Conservation (phyloP, 192 early-diverging fungal genomes). For the Entrophospora sp. region DNA sequence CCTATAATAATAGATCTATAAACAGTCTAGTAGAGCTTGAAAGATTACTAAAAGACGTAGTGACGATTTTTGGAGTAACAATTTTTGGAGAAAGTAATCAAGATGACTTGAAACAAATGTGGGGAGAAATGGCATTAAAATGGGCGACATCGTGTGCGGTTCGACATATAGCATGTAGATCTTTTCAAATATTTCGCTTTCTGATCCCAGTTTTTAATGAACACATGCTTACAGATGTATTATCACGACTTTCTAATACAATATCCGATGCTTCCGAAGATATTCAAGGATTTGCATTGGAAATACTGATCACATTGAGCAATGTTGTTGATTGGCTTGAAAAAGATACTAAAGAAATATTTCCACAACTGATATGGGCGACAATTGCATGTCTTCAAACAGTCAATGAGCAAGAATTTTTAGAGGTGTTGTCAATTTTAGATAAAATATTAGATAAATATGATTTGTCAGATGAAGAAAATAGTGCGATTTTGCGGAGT, state of each 20-base stretch:
- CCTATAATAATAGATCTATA: conserved; percentile 38
- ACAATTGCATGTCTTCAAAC: conserved; percentile 62
- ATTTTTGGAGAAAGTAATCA: conserved; percentile 25
- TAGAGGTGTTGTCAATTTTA: conserved; percentile 59
- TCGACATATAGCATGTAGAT: conserved; percentile 78
- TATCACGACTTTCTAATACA: conserved; percentile 66
- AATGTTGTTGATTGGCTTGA: conserved; percentile 52
- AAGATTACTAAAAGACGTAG: conserved; percentile 35
- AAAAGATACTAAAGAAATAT: conserved; percentile 43
- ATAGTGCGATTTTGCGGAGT: conserved; percentile 41
- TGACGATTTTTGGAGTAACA: conserved; percentile 32
- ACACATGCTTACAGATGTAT: conserved; percentile 67
- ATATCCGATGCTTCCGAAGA: conserved; percentile 67
- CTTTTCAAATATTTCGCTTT: conserved; percentile 72
- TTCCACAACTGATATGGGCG: conserved; percentile 80
- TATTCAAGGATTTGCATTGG: conserved; percentile 73
- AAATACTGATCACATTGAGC: conserved; percentile 63
- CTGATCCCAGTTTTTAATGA: conserved; percentile 63
- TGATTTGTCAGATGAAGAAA: conserved; percentile 40
- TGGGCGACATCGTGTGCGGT: conserved; percentile 82
- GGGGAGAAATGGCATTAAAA: conserved; percentile 71
- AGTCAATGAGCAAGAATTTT: conserved; percentile 68
- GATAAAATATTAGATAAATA: conserved; percentile 51
- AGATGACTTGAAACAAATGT: conserved; percentile 49
- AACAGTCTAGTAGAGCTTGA: conserved; percentile 41